A percentile compares a stretch with the other conserved stretches of the same genome.
Conservation (phyloP, 768 basidiomycete genomes). For the Collybia mongolica region DNA sequence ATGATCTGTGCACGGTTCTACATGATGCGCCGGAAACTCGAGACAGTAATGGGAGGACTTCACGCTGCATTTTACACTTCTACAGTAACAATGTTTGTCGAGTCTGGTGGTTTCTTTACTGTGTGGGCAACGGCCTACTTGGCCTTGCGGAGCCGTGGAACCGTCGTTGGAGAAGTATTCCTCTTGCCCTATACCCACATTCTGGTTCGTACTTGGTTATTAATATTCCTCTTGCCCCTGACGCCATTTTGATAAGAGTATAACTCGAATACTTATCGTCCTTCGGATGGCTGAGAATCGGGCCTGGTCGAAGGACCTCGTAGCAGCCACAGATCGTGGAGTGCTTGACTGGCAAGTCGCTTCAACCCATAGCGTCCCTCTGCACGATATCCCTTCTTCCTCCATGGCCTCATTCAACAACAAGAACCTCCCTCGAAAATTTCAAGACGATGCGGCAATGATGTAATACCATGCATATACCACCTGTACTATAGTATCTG, state of each 20-base stretch:
- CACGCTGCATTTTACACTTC: conserved; percentile 38
- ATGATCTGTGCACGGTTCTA: conserved; percentile 28
- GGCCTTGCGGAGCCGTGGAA: conserved; percentile 18
- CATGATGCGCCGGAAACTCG: conserved; percentile 30
- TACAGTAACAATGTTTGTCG: conserved; percentile 32
- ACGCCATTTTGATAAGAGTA: conserved; percentile 7
- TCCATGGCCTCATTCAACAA: conserved; percentile 6
- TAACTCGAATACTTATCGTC: conserved; percentile 16
- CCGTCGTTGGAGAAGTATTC: conserved; percentile 28
- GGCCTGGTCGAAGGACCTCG: conserved; percentile 21
- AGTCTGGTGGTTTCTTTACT: conserved; percentile 37
- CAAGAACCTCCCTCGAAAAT: conserved; percentile 4
- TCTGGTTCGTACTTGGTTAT: conserved; percentile 21
- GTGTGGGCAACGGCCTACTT: conserved; percentile 31
- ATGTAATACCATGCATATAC: neutral
- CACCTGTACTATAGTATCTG: neutral
- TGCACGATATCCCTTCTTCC: conserved; percentile 10
- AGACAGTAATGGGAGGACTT: conserved; percentile 31
- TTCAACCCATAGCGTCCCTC: conserved; percentile 19
- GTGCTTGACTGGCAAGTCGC: conserved; percentile 20
- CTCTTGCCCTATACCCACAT: conserved; percentile 28
- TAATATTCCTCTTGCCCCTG: neutral
- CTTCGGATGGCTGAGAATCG: conserved; percentile 20
- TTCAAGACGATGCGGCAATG: conserved; percentile 2
- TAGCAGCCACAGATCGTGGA: conserved; percentile 14